A percentile compares a stretch with the other conserved stretches of the same genome.
Evolutionary conservation across 2,329 filamentous ascomycete species (phyloP).

Genomic region (Botrytis squamosa): DNA sequence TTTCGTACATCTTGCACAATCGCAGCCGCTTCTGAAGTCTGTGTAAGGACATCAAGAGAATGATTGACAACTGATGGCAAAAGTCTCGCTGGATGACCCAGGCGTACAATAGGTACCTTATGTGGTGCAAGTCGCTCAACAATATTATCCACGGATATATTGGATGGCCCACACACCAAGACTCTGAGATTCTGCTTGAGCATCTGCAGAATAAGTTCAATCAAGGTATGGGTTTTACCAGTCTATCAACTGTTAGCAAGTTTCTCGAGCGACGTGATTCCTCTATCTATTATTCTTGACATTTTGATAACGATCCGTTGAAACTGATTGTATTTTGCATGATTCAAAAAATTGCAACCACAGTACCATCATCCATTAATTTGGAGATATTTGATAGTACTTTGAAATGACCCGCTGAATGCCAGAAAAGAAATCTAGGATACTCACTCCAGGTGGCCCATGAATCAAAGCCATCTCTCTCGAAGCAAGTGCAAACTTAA

Average conservation of each 20-base stretch:
- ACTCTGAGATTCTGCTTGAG: constrained; percentile 70
- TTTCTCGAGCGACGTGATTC: not conserved
- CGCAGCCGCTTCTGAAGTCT: constrained; percentile 82
- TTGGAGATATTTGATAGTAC: constrained; percentile 12
- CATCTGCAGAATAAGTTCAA: constrained; percentile 92
- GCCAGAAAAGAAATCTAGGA: not conserved
- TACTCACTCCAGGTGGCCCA: constrained; percentile 75
- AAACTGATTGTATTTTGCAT: not conserved
- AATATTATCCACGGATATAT: constrained; percentile 97
- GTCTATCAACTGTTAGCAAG: constrained; percentile 51
- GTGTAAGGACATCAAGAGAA: constrained; percentile 86
- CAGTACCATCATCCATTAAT: not conserved
- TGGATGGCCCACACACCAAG: constrained; percentile 93
- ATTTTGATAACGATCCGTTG: not conserved
- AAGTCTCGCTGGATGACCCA: constrained; percentile 89
- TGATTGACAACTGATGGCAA: constrained; percentile 85
- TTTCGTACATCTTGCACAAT: constrained; percentile 87
- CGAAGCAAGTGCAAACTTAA: constrained; percentile 79
- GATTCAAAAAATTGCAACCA: not conserved
- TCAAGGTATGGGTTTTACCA: constrained; percentile 93
- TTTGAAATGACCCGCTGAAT: not conserved
- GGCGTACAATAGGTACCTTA: constrained; percentile 80
- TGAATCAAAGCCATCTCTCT: constrained; percentile 87
- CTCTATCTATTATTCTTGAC: too few relatives aligned
- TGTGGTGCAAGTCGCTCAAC: constrained; percentile 85